Conservation (phyloP, 441 rosid genomes). For the Bocquillonia castaneifolia region DNA sequence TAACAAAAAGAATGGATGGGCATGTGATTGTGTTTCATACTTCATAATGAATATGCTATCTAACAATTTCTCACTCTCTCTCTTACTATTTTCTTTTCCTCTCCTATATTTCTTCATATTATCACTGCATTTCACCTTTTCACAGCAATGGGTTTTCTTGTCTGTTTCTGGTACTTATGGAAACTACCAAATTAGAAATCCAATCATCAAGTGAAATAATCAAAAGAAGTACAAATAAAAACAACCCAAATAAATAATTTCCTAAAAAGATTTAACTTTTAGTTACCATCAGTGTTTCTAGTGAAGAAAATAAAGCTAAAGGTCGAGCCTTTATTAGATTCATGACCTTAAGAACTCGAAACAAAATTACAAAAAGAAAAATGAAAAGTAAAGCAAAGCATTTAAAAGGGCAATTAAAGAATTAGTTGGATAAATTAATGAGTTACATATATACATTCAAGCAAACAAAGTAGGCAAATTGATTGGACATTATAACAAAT, state of each 20-base stretch:
- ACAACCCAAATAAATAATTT: slow-evolving; percentile 29
- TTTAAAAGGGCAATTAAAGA: slow-evolving; percentile 9
- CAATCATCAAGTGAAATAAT: slow-evolving; percentile 30
- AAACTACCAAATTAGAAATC: slow-evolving; percentile 31
- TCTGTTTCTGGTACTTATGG: slow-evolving; percentile 39
- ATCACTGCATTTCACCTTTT: slow-evolving; percentile 25
- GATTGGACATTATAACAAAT: slow-evolving; percentile 22
- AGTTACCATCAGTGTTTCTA: slow-evolving; percentile 22
- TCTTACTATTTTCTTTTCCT: background rate
- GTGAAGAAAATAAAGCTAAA: slow-evolving; percentile 18
- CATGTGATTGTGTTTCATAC: slow-evolving; percentile 39
- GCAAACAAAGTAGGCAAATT: slow-evolving; percentile 1
- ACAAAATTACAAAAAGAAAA: background rate
- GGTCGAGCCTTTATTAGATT: background rate
- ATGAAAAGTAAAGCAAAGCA: background rate
- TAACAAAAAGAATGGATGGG: slow-evolving; percentile 13
- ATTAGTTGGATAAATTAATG: slow-evolving; percentile 23
- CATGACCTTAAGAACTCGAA: background rate
- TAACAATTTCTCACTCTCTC: background rate
- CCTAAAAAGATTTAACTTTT: slow-evolving; percentile 33
- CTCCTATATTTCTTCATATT: background rate
- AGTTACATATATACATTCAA: background rate
- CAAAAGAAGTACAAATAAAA: slow-evolving; percentile 14
- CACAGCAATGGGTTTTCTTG: slow-evolving; percentile 27
- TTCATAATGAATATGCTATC: slow-evolving; percentile 9